Base-by-base conservation (phyloP, 352 stramenopile species). In the Pythium oligandrum region DNA sequence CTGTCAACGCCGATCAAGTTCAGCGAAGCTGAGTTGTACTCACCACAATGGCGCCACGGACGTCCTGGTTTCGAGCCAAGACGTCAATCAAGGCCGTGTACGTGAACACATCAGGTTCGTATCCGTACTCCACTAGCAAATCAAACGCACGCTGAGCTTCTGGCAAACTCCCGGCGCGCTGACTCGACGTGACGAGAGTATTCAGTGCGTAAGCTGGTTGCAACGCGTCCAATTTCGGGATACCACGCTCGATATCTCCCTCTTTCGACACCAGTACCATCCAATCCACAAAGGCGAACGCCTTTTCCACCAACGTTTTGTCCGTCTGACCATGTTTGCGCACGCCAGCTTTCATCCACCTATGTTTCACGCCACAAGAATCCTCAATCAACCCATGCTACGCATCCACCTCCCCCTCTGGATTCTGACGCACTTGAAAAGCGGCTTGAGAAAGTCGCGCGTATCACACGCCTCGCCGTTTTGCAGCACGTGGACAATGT, bases 81-180 rank as follows among this genome's bases (percentile, higher is more conserved):
- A 88, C 73, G 54, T 91, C 80, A 49, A 90, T 88, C n/a, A 90
- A 66, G 52, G 80, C 80, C 44, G 80, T 91, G 63, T 88, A 88
- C 37, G 80, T 84, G 63, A 91, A 91, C 59, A 91, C 77, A 48
- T 91, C 80, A 0, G 80, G 80, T 49, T 79, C 67, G 52, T 78
- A 91, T 10, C 75, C 73, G 57, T 86, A 66, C 33, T 39, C 26
- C 5, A 60, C 12, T 1, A 86, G 48, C 51, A 85, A 43, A 9
- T 82, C 62, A 43, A 91, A 91, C 26, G 77, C 80, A 55, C 77
- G 75, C 50, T 71, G 57, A 2, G 80, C 80, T n/a, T 87, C 78
- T 11, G 51, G 34, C 12, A 79, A 64, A 42, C 75, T 85, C 1
- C 78, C 76, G 7, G 70, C 77, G 11, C 77, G 77, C 57, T 91